These are phyloP conservation scores for Earliella scabrosa DNA, from an alignment of 1,284 basidiomycete genomes.

Conservation along the genomic window DNA sequence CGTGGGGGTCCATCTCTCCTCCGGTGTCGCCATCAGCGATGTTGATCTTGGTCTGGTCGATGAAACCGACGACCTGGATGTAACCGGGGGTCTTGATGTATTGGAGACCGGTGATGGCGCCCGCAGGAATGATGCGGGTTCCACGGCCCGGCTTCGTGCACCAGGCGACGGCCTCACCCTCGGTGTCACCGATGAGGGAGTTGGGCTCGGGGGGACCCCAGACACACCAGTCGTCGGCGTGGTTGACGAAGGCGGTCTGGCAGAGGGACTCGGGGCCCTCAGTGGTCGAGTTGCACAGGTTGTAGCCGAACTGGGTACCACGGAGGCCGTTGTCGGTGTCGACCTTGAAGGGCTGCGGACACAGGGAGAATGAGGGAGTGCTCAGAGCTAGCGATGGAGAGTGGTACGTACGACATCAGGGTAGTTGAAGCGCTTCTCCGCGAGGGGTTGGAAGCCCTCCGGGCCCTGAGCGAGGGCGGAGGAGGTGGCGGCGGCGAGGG, in stretches of 20 bases:
- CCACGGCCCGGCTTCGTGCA: conserved; percentile 74
- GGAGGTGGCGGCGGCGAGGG: conserved; percentile 39
- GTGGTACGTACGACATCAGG: conserved; percentile 48
- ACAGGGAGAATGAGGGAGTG: background rate
- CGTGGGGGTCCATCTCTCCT: conserved; percentile 70
- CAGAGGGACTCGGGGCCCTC: conserved; percentile 61
- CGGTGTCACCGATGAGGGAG: conserved; percentile 64
- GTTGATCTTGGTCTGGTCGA: conserved; percentile 65
- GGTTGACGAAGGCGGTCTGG: conserved; percentile 64
- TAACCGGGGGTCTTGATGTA: conserved; percentile 69
- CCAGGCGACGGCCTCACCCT: conserved; percentile 73
- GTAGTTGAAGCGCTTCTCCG: conserved; percentile 54
- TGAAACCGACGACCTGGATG: conserved; percentile 64
- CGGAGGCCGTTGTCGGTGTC: conserved; percentile 54
- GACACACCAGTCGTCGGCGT: conserved; percentile 65
- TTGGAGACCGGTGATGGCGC: conserved; percentile 67
- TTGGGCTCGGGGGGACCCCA: conserved; percentile 55
- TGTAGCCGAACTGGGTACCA: conserved; percentile 67
- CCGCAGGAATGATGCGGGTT: conserved; percentile 65
- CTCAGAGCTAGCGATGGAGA: background rate
- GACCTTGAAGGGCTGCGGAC: conserved; percentile 56
- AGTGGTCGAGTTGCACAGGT: conserved; percentile 74
- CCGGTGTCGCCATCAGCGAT: conserved; percentile 60
- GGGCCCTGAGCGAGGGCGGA: conserved; percentile 34
- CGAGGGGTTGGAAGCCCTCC: conserved; percentile 47